Conservation (phyloP, 495 filamentous ascomycete species). For the Penicillium alfredii region DNA sequence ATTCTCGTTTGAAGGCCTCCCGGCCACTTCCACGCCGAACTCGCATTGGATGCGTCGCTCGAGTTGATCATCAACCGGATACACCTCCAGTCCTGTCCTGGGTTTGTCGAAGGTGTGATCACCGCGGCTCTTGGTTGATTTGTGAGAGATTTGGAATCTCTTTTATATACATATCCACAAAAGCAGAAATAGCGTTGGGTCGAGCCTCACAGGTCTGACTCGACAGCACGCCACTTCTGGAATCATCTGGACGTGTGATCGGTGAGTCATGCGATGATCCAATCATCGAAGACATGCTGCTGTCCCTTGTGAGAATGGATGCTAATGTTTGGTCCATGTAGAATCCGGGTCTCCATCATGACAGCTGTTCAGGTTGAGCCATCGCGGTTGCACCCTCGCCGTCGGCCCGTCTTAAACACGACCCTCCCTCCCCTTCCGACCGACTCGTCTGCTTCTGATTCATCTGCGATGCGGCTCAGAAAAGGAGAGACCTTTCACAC, state of each 20-base stretch:
- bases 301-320: slow-evolving; percentile 1
- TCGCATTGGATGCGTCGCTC: too few relatives aligned
- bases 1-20: too few relatives aligned
- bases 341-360: slow-evolving; percentile 16
- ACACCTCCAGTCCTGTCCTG: too few relatives aligned
- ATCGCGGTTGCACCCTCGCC: slow-evolving; percentile 29
- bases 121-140: too few relatives aligned
- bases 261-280: slow-evolving; percentile 22
- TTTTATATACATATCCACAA: too few relatives aligned
- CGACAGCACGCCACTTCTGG: slow-evolving; percentile 17
- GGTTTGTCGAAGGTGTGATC: too few relatives aligned
- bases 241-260: slow-evolving; percentile 11
- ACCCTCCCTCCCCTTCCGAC: slow-evolving; percentile 23
- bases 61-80: too few relatives aligned
- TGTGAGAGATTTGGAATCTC: too few relatives aligned
- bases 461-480: slow-evolving; percentile 30
- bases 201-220: too few relatives aligned
- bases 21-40: too few relatives aligned
- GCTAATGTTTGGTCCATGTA: slow-evolving; percentile 12
- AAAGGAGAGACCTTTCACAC: slow-evolving; percentile 51
- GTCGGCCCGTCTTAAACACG: slow-evolving; percentile 29
- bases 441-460: slow-evolving; percentile 8
- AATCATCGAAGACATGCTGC: slow-evolving; percentile 10
- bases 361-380: slow-evolving; percentile 18
- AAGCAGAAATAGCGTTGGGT: too few relatives aligned